Conservation (phyloP, 495 filamentous ascomycete species). For the Penicillium chermesinum region DNA sequence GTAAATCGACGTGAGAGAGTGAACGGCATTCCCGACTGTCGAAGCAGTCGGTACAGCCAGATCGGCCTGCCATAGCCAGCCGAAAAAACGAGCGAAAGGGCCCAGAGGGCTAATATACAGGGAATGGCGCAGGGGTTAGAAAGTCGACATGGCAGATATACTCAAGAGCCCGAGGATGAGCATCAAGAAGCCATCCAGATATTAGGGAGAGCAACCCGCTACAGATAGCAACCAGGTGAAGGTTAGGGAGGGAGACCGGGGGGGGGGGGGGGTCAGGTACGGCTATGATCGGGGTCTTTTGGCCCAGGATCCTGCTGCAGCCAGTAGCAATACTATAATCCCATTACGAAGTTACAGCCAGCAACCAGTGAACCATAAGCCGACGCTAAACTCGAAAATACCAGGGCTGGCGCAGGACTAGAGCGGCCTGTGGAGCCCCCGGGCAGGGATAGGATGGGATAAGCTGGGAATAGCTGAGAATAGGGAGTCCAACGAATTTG, state of each 20-base stretch:
- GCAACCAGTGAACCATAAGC: neutral
- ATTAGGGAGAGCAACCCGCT: no score
- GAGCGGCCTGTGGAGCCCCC: conserved; percentile 24
- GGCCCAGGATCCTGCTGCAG: no score
- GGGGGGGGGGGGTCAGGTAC: no score
- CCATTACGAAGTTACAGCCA: no score
- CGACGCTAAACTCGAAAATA: conserved; percentile 11
- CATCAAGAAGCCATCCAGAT: conserved; percentile 1
- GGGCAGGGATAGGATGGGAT: neutral
- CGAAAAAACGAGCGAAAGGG: conserved; percentile 18
- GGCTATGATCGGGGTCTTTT: no score
- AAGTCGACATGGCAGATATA: conserved; percentile 7
- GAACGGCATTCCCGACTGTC: conserved; percentile 3
- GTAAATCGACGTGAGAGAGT: conserved; percentile 11
- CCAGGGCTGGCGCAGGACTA: conserved; percentile 17
- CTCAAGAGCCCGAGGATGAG: neutral
- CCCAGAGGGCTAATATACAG: conserved; percentile 11
- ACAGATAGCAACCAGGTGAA: no score
- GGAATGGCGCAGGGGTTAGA: conserved; percentile 2
- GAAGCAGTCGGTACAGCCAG: neutral
- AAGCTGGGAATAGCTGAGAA: no score
- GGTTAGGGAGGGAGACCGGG: no score
- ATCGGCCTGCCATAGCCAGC: conserved; percentile 5
- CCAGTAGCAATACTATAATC: no score
- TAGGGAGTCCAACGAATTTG: no score